Evolutionary conservation across 2,329 filamentous ascomycete genomes (phyloP), one percentile per base, ranked within the genome.

Genomic region (Malbranchea cinnamomea): DNA sequence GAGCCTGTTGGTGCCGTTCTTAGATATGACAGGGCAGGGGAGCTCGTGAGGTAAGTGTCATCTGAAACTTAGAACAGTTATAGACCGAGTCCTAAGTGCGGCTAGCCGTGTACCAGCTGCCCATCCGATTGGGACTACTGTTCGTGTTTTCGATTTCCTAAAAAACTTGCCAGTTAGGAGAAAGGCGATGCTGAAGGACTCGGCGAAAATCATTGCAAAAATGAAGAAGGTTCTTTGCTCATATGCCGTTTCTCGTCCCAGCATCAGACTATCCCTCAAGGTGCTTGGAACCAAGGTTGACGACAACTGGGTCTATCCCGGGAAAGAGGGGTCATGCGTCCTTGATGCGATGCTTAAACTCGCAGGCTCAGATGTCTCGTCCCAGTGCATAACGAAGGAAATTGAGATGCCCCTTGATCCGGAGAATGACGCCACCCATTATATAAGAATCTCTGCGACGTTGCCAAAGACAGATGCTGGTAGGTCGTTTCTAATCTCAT

Each of bases 221-320:
- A 58, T 74, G 30, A 68, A 63, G 44, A 58, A 57, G 14, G 37
- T 69, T 13, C 44, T 78, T 23, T 65, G 73, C 41, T 53, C 62
- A 2, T 78, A 75, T 49, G 68, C 70, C 6, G 57, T 76, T 23
- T 67, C 71, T 10, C 60, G 68, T 34, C 68, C 68, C 4, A 47
- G 54, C 6, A 59, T 65, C n/a, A 56, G 71, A 8, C 56, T 77
- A 15, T 65, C 64, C 1, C 42, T 71, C n/a, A 65, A 57, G 34
- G 52, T 62, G 0, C 38, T 76, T 12, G 68, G 71, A 45, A 66
- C 60, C 2, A 74, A 72, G 46, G 74, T 71, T 41, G 65, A 74
- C 38, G 63, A 45, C 3, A 79, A 78, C 26, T 74, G 70, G 56
- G 54, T 62, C 9, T 78, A 75, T 45, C 67, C 65, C 1, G 68